phyloP scores from a whole-genome alignment of 2,329 filamentous ascomycete genomes.

The Setomelanomma holmii region DNA sequence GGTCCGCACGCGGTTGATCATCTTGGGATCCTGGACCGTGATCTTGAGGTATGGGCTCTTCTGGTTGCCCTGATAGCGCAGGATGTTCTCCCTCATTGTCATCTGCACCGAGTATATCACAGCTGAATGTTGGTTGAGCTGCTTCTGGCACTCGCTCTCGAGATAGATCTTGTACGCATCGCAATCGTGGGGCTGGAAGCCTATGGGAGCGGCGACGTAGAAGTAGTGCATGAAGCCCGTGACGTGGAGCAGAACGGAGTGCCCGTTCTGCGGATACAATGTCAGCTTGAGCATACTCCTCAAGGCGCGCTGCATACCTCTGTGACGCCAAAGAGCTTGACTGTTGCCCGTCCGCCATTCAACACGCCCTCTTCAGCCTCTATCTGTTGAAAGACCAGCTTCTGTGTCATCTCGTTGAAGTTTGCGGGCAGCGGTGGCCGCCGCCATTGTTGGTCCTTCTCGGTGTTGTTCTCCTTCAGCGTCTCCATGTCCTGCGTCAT shows the following conservation, averaged over 20 bases:
- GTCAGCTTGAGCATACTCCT: conserved; percentile 16
- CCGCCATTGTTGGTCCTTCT: conserved; percentile 94
- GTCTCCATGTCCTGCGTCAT: conserved; percentile 91
- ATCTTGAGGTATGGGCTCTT: conserved; percentile 94
- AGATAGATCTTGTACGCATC: conserved; percentile 79
- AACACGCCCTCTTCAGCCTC: conserved; percentile 90
- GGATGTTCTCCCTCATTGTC: conserved; percentile 87
- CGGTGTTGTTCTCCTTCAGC: conserved; percentile 83
- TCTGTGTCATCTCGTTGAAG: conserved; percentile 70
- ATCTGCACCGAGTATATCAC: conserved; percentile 83
- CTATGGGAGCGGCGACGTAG: conserved; percentile 85
- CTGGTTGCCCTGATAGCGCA: conserved; percentile 91
- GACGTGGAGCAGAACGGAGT: conserved; percentile 94
- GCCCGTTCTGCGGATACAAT: conserved; percentile 62
- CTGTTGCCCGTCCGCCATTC: conserved; percentile 74
- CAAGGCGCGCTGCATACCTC: conserved; percentile 59
- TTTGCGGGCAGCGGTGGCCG: conserved; percentile 64
- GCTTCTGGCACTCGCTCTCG: conserved; percentile 73
- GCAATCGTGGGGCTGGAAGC: conserved; percentile 81
- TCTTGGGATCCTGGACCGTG: conserved; percentile 87
- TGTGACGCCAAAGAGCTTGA: conserved; percentile 95
- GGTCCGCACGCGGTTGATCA: conserved; percentile 76
- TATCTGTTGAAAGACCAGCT: conserved; percentile 91
- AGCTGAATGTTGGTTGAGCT: conserved; percentile 65
- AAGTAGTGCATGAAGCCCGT: conserved; percentile 96